phyloP scores from a whole-genome alignment of 2,329 filamentous ascomycete genomes.

The Alternaria brassicae region DNA sequence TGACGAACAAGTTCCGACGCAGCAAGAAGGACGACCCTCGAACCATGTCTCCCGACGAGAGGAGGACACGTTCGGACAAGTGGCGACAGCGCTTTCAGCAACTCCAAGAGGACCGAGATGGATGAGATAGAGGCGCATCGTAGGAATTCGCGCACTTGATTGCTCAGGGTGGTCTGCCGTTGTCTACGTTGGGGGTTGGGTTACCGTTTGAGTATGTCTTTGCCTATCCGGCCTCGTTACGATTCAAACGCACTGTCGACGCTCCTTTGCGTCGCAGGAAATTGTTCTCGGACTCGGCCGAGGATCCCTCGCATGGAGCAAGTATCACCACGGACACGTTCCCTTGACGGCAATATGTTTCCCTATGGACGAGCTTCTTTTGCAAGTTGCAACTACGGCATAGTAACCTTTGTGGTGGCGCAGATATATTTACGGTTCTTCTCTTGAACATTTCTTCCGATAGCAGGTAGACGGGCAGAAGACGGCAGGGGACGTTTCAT shows the following conservation, averaged over 20 bases:
- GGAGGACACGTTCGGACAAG: slow-evolving; percentile 43
- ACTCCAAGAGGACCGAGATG: slow-evolving; percentile 41
- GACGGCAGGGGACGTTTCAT: not conserved
- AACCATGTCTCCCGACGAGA: slow-evolving; percentile 48
- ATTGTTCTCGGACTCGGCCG: not conserved
- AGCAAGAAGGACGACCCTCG: slow-evolving; percentile 48
- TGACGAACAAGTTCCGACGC: slow-evolving; percentile 55
- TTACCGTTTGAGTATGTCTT: not conserved
- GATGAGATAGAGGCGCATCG: slow-evolving; percentile 38
- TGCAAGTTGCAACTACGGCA: not conserved
- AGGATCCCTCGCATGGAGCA: not conserved
- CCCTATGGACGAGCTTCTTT: not conserved
- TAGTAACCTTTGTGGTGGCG: not conserved
- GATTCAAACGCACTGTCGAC: not conserved
- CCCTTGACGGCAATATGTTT: not conserved
- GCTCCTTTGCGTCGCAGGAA: not conserved
- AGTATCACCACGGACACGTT: not conserved
- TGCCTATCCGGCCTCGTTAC: not conserved
- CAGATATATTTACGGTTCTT: slow-evolving; percentile 1
- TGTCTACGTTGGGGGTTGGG: not conserved
- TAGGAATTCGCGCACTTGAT: slow-evolving; percentile 18
- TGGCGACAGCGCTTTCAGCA: slow-evolving; percentile 48
- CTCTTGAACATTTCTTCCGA: slow-evolving; percentile 2
- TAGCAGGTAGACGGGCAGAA: slow-evolving; percentile 3
- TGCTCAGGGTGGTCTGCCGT: not conserved